These are phyloP conservation scores for Alternaria novae-zelandiae DNA, from an alignment of 2,329 filamentous ascomycete species.

Conservation along the genomic window DNA sequence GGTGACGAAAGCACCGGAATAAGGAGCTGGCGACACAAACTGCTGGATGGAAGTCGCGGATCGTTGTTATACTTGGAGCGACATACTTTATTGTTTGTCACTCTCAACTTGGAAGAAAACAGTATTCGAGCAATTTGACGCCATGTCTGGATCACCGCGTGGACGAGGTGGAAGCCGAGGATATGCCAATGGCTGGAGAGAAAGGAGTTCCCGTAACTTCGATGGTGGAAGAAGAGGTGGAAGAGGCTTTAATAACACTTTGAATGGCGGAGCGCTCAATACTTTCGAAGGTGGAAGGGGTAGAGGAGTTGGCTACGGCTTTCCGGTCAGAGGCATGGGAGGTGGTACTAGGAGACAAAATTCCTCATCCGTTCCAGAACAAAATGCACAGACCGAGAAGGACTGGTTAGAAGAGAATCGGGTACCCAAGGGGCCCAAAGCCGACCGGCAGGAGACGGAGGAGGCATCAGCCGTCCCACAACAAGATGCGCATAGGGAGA, in stretches of 20 bases:
- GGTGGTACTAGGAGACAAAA: neutral
- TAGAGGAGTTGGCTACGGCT: neutral
- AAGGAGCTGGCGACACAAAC: fast-evolving
- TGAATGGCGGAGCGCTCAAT: neutral
- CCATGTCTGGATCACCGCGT: neutral
- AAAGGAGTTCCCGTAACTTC: neutral
- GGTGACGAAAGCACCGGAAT: neutral
- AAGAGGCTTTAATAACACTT: neutral
- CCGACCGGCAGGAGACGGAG: neutral
- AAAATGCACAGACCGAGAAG: neutral
- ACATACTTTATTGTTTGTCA: neutral
- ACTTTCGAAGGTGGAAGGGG: neutral
- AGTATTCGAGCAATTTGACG: neutral
- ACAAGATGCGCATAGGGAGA: too few species aligned
- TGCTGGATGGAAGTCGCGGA: neutral
- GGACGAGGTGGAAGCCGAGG: neutral
- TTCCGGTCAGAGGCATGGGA: neutral
- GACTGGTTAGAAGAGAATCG: neutral
- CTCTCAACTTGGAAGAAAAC: neutral
- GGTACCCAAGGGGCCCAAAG: neutral
- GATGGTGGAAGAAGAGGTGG: fast-evolving
- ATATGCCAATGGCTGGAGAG: too few species aligned
- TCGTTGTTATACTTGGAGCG: fast-evolving
- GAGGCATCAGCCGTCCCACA: neutral
- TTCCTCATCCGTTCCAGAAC: neutral